These are phyloP conservation scores for Solanum pinnatisectum DNA, from an alignment of 257 asterid species.

Conservation along the genomic window DNA sequence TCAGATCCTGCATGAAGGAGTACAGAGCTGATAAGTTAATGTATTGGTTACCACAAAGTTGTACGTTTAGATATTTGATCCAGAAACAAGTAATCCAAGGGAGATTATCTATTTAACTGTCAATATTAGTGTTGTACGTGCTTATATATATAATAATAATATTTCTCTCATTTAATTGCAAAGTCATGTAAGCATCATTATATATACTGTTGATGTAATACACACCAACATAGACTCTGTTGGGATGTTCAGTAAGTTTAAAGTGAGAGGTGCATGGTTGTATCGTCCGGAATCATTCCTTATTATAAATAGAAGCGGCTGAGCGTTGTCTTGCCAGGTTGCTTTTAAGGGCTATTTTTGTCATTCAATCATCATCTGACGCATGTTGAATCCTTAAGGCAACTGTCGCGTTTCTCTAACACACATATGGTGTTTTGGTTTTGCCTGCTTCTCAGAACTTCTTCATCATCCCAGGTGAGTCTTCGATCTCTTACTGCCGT, in stretches of 20 bases:
- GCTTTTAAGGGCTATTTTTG: too few relatives aligned
- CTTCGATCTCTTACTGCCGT: too few relatives aligned
- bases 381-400: too few relatives aligned
- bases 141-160: not conserved
- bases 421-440: too few relatives aligned
- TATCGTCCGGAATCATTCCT: not conserved
- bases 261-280: not conserved
- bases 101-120: slow-evolving; percentile 17
- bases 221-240: not conserved
- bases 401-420: too few relatives aligned
- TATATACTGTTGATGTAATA: not conserved
- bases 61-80: slow-evolving; percentile 64
- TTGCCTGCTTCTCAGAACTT: too few relatives aligned
- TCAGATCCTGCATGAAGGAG: slow-evolving; percentile 26
- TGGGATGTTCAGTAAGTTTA: not conserved
- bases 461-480: too few relatives aligned
- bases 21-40: slow-evolving; percentile 46
- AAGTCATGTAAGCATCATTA: not conserved
- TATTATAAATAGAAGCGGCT: too few relatives aligned
- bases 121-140: not conserved
- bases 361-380: too few relatives aligned
- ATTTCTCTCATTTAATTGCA: not conserved
- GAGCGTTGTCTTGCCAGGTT: too few relatives aligned
- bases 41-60: slow-evolving; percentile 59
- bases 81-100: slow-evolving; percentile 38